These are phyloP conservation scores for Fagopyrum esculentum DNA, from an alignment of 148 eudicot species.

Conservation along the genomic window DNA sequence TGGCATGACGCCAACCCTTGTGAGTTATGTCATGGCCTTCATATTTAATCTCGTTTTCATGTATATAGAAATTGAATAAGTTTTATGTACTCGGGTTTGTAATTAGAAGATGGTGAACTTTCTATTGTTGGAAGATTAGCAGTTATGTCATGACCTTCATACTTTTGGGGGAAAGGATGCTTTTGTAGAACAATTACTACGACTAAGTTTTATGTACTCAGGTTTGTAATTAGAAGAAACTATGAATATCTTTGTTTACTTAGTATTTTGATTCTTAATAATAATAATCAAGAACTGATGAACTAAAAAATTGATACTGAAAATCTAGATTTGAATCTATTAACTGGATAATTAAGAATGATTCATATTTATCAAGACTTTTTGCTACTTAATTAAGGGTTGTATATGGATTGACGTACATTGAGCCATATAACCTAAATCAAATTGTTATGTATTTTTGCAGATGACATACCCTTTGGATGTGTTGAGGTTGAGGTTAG, in stretches of 20 bases:
- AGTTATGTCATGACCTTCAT: too few relatives aligned
- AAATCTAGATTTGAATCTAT: neutral
- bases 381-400: neutral
- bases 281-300: neutral
- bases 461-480: slow-evolving; percentile 96
- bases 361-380: neutral
- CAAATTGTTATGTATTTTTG: slow-evolving; percentile 11
- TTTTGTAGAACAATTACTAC: neutral
- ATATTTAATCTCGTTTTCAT: neutral
- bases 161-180: too few relatives aligned
- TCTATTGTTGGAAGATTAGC: too few relatives aligned
- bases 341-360: neutral
- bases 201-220: neutral
- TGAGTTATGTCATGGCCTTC: slow-evolving; percentile 24
- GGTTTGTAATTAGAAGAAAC: neutral
- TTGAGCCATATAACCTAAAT: neutral
- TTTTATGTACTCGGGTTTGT: too few relatives aligned
- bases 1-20: slow-evolving; percentile 85
- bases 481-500: slow-evolving; percentile 84
- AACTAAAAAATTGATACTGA: neutral
- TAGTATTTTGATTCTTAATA: neutral
- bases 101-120: too few relatives aligned
- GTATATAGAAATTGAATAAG: neutral
- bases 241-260: neutral
- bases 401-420: slow-evolving; percentile 2